Conservation (phyloP, 371 early-diverging fungal genomes). For the Apophysomyces sp. region DNA sequence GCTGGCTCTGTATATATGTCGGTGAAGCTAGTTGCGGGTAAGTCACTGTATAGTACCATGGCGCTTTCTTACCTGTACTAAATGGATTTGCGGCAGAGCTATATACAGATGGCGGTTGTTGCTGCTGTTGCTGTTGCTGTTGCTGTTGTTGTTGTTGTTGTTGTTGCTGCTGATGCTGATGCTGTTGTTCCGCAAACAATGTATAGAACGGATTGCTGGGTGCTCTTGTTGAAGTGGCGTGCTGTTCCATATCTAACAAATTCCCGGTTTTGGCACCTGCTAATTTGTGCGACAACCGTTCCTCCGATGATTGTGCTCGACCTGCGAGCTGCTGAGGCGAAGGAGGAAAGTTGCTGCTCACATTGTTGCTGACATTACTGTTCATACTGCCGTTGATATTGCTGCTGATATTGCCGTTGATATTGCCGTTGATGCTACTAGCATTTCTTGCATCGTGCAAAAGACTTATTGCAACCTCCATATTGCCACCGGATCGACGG, state of each 20-base stretch:
- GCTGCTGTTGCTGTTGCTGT: conserved; percentile 18
- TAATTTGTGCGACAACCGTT: conserved; percentile 18
- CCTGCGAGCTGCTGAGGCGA: conserved; percentile 15
- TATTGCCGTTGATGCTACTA: conserved; percentile 8
- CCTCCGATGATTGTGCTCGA: conserved; percentile 20
- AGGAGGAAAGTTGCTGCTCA: conserved; percentile 9
- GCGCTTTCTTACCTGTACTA: not conserved
- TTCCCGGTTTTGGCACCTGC: conserved; percentile 17
- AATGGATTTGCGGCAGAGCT: not conserved
- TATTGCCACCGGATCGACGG: conserved; percentile 60
- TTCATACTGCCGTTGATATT: conserved; percentile 8
- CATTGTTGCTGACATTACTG: conserved; percentile 12
- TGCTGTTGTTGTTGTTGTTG: conserved; percentile 28
- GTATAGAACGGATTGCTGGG: conserved; percentile 6
- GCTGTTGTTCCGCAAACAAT: not conserved
- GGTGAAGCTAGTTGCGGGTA: not conserved
- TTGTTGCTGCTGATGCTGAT: not conserved
- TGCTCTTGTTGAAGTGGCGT: not conserved
- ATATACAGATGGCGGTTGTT: conserved; percentile 10
- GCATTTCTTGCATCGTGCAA: conserved; percentile 40
- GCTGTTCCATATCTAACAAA: conserved; percentile 14
- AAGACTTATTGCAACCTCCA: conserved; percentile 54
- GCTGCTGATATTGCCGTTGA: conserved; percentile 18
- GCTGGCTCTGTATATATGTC: not conserved
- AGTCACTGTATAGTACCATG: not conserved